Evolutionary conservation across 2,329 filamentous ascomycete species (phyloP).

Genomic region (Sporothrix phasma): DNA sequence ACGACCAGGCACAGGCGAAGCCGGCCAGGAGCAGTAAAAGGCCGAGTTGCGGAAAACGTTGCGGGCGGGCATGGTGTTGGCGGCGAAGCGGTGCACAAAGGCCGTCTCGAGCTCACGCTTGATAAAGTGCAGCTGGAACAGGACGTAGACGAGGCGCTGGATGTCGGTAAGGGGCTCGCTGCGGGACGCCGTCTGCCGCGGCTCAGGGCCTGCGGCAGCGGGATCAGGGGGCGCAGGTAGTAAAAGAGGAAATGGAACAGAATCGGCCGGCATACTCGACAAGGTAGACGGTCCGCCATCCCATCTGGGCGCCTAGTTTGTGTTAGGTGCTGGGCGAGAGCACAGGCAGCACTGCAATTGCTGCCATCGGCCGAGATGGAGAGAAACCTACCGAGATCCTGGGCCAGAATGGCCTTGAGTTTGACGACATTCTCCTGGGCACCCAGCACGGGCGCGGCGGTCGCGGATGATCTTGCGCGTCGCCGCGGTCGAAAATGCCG

Average conservation of each 20-base stretch:
- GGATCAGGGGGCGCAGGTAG: conserved; percentile 64
- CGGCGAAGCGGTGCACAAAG: conserved; percentile 90
- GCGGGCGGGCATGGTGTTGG: conserved; percentile 79
- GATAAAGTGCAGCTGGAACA: conserved; percentile 75
- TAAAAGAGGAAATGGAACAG: conserved; percentile 71
- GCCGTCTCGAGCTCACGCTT: conserved; percentile 95
- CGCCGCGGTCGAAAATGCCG: conserved; percentile 49
- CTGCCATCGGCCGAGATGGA: no score
- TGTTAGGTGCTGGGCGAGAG: not conserved
- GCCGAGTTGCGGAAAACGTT: conserved; percentile 94
- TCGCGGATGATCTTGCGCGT: conserved; percentile 56
- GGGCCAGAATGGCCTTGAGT: conserved; percentile 62
- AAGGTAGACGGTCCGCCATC: conserved; percentile 88
- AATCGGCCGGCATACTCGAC: conserved; percentile 88
- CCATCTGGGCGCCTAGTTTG: conserved; percentile 68
- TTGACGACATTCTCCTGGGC: conserved; percentile 40
- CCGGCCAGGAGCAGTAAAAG: conserved; percentile 87
- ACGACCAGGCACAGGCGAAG: conserved; percentile 69
- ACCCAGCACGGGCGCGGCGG: conserved; percentile 42
- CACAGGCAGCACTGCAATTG: not conserved
- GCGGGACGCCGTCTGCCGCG: conserved; percentile 28
- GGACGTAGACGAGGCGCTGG: conserved; percentile 63
- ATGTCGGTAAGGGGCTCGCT: conserved; percentile 37
- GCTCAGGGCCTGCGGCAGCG: conserved; percentile 24
- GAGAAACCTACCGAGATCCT: conserved; percentile 67